Conservation (phyloP, 2,329 filamentous ascomycete genomes). For the Lachnellula occidentalis region DNA sequence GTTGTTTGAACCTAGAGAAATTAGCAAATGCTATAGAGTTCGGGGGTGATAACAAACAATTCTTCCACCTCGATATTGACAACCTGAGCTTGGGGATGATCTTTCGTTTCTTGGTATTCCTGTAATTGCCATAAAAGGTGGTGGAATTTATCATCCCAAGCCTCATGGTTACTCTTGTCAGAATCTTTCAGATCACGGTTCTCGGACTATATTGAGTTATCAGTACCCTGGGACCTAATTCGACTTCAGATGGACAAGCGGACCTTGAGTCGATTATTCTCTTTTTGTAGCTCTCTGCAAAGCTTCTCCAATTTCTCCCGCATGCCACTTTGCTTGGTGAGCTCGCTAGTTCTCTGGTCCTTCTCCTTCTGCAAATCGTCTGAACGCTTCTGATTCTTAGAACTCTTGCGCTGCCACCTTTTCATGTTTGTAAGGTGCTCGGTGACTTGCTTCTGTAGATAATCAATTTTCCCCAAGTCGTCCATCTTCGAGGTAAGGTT, state of each 20-base stretch:
- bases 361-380: constrained; percentile 96
- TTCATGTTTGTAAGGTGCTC: constrained; percentile 94
- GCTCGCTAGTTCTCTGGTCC: constrained; percentile 73
- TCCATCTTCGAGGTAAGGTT: constrained; percentile 88
- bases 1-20: constrained; percentile 66
- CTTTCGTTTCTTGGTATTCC: constrained; percentile 81
- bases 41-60: constrained; percentile 50
- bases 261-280: constrained; percentile 98
- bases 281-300: constrained; percentile 86
- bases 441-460: constrained; percentile 83
- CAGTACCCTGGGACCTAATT: constrained; percentile 14
- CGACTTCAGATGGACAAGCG: constrained; percentile 13
- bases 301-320: constrained; percentile 98
- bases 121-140: constrained; percentile 78
- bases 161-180: constrained; percentile 74
- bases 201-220: constrained; percentile 60
- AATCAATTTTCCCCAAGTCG: constrained; percentile 84
- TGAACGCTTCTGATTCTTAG: constrained; percentile 91
- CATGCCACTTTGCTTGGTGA: constrained; percentile 82
- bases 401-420: constrained; percentile 84
- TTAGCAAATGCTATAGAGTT: constrained; percentile 14
- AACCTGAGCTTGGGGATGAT: constrained; percentile 72
- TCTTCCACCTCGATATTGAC: constrained; percentile 87
- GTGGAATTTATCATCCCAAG: constrained; percentile 81
- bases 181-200: constrained; percentile 86